phyloP scores from a whole-genome alignment of 441 rosid species.

The Pelargonium australe region DNA sequence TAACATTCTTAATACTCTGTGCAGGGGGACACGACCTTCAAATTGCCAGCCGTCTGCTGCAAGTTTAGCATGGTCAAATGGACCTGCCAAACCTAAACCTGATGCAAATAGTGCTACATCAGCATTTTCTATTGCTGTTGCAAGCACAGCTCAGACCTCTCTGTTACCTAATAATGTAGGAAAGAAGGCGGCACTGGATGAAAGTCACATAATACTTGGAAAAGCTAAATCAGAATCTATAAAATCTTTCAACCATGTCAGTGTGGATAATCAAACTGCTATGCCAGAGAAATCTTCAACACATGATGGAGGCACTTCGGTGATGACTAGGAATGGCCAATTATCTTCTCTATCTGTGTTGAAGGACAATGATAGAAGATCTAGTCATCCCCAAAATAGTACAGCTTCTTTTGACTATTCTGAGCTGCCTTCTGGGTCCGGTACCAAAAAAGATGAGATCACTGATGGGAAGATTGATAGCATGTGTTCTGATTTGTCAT shows the following conservation, averaged over 20 bases:
- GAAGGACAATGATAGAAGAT: conserved; percentile 30
- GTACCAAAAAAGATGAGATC: conserved; percentile 26
- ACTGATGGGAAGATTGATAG: conserved; percentile 27
- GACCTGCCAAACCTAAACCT: conserved; percentile 44
- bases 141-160: conserved; percentile 33
- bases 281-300: conserved; percentile 32
- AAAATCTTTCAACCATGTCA: conserved; percentile 33
- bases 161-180: conserved; percentile 29
- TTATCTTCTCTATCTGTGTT: conserved; percentile 29
- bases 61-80: conserved; percentile 39
- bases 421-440: conserved; percentile 23
- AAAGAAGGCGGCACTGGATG: conserved; percentile 39
- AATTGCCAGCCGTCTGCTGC: conserved; percentile 38
- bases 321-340: conserved; percentile 23
- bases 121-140: conserved; percentile 40
- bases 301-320: conserved; percentile 25
- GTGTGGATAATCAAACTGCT: conserved; percentile 25
- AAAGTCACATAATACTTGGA: conserved; percentile 27
- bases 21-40: conserved; percentile 77
- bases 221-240: conserved; percentile 37
- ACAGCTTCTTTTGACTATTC: conserved; percentile 24
- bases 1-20: conserved; percentile 15
- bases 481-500: conserved; percentile 32
- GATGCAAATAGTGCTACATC: conserved; percentile 31
- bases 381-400: conserved; percentile 24